Evolutionary conservation across 805 yeast genomes (phyloP).

Genomic region (Metschnikowia proteae): DNA sequence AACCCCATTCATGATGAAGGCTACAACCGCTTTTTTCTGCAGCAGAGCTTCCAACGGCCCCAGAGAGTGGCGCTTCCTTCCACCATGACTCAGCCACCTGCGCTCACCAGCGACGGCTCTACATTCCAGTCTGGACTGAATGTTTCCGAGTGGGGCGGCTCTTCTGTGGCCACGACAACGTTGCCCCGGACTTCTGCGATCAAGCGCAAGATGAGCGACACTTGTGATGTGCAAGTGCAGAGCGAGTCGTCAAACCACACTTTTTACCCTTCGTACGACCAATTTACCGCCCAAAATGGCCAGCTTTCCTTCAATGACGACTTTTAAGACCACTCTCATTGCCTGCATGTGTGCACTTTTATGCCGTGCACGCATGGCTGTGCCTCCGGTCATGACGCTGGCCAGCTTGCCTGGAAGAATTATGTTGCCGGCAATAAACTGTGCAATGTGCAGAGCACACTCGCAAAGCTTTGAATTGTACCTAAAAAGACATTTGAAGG

Average conservation of each 20-base stretch:
- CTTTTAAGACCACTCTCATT: constrained; percentile 27
- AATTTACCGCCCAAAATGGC: constrained; percentile 39
- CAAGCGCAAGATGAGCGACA: constrained; percentile 7
- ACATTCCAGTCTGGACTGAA: constrained; percentile 42
- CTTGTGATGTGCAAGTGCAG: not conserved
- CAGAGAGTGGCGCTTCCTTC: constrained; percentile 41
- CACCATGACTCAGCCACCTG: constrained; percentile 42
- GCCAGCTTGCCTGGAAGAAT: too few relatives aligned
- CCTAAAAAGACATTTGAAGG: too few relatives aligned
- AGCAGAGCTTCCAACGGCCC: not conserved
- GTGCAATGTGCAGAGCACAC: too few relatives aligned
- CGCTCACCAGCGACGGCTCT: constrained; percentile 40
- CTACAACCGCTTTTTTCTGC: not conserved
- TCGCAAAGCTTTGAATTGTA: too few relatives aligned
- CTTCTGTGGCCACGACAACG: constrained; percentile 1
- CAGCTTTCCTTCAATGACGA: constrained; percentile 47
- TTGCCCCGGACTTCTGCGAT: constrained; percentile 9
- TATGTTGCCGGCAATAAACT: too few relatives aligned
- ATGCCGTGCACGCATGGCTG: not conserved
- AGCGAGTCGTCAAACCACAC: not conserved
- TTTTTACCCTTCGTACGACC: constrained; percentile 12
- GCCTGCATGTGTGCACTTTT: not conserved
- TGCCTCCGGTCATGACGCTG: too few relatives aligned
- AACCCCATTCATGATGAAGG: not conserved
- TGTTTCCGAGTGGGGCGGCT: constrained; percentile 38